These are phyloP conservation scores for Simplicillium aogashimaense DNA, from an alignment of 2,329 filamentous ascomycete genomes.

Conservation along the genomic window DNA sequence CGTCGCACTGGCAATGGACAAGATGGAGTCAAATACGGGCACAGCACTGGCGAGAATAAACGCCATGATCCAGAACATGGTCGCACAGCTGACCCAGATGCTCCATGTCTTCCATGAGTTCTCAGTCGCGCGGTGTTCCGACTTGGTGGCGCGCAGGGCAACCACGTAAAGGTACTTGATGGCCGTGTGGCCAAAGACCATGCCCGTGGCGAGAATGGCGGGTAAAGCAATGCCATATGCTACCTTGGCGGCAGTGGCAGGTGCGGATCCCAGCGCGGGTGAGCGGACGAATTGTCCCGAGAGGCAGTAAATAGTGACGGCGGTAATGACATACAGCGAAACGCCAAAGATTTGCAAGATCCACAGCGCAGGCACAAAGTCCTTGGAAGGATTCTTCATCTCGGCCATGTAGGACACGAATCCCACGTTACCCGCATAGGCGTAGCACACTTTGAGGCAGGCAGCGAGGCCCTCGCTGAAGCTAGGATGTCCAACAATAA, in stretches of 20 bases:
- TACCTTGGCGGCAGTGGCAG: constrained; percentile 18
- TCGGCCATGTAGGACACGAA: constrained; percentile 24
- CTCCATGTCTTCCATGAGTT: constrained; percentile 22
- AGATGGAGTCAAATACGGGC: constrained; percentile 26
- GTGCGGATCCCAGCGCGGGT: constrained; percentile 22
- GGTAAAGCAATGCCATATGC: constrained; percentile 21
- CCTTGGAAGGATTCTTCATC: constrained; percentile 20
- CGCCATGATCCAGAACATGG: constrained; percentile 21
- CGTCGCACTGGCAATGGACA: constrained; percentile 23
- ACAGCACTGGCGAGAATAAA: constrained; percentile 26
- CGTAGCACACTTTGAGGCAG: constrained; percentile 23
- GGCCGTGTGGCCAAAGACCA: constrained; percentile 20
- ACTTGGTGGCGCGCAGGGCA: constrained; percentile 20
- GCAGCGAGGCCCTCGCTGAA: constrained; percentile 21
- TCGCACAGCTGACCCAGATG: constrained; percentile 22
- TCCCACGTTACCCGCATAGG: constrained; percentile 26
- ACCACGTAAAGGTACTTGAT: constrained; percentile 23
- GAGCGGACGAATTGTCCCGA: constrained; percentile 20
- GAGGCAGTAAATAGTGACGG: constrained; percentile 20
- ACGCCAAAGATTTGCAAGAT: constrained; percentile 22
- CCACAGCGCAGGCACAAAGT: constrained; percentile 19
- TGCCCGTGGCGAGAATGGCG: constrained; percentile 18
- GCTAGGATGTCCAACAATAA: constrained; percentile 16
- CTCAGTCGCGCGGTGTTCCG: constrained; percentile 20
- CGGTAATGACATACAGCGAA: constrained; percentile 20